These are phyloP conservation scores for Sporothrix globosa DNA, from an alignment of 2,329 filamentous ascomycete species.

Conservation along the genomic window DNA sequence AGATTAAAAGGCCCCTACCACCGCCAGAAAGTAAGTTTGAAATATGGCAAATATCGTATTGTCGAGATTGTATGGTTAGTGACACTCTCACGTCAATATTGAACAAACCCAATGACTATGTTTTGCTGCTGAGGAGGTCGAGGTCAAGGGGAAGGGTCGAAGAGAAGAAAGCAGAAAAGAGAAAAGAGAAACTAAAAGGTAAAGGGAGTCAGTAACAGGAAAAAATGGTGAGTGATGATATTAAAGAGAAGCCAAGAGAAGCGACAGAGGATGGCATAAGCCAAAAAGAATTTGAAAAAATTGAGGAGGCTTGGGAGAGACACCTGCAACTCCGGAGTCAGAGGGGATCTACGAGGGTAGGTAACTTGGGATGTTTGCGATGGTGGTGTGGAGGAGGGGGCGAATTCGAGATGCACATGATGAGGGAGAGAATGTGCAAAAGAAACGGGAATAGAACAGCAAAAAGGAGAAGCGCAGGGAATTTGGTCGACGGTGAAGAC, in stretches of 20 bases:
- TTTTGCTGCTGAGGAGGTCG: not conserved
- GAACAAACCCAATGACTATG: not conserved
- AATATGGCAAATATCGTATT: not conserved
- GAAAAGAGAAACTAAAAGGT: not conserved
- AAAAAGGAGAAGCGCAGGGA: not conserved
- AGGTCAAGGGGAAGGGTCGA: constrained; percentile 1
- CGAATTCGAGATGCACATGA: constrained; percentile 1
- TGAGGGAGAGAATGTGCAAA: not conserved
- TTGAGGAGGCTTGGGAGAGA: constrained; percentile 17
- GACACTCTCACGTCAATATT: not conserved
- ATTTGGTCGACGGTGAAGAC: not conserved
- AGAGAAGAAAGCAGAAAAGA: not conserved
- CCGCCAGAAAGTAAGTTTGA: not conserved
- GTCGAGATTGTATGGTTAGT: constrained; percentile 3
- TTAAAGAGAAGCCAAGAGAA: constrained; percentile 3
- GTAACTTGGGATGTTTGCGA: not conserved
- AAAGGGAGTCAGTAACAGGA: not conserved
- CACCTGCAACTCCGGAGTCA: not conserved
- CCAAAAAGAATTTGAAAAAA: constrained; percentile 13
- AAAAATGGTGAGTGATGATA: not conserved
- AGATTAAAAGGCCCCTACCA: constrained; percentile 11
- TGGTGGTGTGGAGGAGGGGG: not conserved
- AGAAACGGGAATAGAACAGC: not conserved
- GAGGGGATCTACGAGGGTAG: not conserved
- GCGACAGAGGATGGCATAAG: not conserved